These are phyloP conservation scores for Fusarium globosum DNA, from an alignment of 2,329 filamentous ascomycete genomes.

Conservation along the genomic window DNA sequence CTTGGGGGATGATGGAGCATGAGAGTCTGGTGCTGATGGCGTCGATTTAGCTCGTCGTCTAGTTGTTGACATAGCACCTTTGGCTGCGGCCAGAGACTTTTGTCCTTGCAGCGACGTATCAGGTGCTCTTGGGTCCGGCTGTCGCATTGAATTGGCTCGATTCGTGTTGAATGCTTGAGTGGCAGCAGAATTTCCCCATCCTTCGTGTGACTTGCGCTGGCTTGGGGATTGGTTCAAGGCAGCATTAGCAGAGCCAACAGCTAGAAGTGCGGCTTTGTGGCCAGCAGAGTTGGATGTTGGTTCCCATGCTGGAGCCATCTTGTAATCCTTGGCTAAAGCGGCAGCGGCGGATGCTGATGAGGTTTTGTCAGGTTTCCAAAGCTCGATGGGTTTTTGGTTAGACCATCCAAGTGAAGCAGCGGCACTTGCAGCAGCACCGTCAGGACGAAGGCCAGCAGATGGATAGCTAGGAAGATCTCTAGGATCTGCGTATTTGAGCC, in stretches of 20 bases:
- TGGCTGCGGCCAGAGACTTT: slow-evolving; percentile 79
- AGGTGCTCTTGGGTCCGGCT: slow-evolving; percentile 38
- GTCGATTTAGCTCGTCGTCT: slow-evolving; percentile 74
- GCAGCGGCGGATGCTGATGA: slow-evolving; percentile 62
- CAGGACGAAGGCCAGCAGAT: slow-evolving; percentile 68
- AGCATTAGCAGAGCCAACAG: slow-evolving; percentile 56
- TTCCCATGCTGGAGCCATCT: slow-evolving; percentile 66
- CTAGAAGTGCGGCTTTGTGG: slow-evolving; percentile 79
- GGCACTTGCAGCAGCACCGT: slow-evolving; percentile 74
- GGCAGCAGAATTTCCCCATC: slow-evolving; percentile 76
- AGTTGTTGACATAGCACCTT: slow-evolving; percentile 74
- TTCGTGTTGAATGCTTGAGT: slow-evolving; percentile 68
- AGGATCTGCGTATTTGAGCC: slow-evolving; percentile 77
- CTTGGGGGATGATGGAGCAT: slow-evolving; percentile 28
- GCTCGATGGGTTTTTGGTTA: slow-evolving; percentile 72
- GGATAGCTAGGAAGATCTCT: slow-evolving; percentile 81
- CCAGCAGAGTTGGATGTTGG: slow-evolving; percentile 73
- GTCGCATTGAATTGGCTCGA: slow-evolving; percentile 45
- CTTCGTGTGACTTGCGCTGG: slow-evolving; percentile 44
- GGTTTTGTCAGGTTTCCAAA: slow-evolving; percentile 72
- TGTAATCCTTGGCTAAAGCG: slow-evolving; percentile 56
- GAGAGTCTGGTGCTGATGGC: slow-evolving; percentile 54
- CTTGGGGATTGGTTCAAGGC: slow-evolving; percentile 42
- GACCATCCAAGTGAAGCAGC: slow-evolving; percentile 81
- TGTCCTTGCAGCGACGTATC: slow-evolving; percentile 62